These are phyloP conservation scores for Colletotrichum godetiae DNA, from an alignment of 2,329 filamentous ascomycete genomes.

Conservation along the genomic window DNA sequence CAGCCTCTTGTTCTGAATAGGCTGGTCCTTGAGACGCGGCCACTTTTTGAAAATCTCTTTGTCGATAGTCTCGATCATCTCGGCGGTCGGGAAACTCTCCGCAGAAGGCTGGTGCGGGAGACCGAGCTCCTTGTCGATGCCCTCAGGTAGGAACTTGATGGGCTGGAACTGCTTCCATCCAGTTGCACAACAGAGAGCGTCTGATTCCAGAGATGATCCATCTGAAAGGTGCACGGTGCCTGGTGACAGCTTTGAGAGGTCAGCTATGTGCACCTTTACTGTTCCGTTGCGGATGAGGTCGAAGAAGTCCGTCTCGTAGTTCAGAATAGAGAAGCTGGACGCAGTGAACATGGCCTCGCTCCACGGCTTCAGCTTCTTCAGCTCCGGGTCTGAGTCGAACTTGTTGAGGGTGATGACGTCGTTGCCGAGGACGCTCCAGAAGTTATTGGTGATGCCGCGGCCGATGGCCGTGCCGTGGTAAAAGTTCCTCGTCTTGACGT, in stretches of 20 bases:
- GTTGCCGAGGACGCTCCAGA: conserved; percentile 67
- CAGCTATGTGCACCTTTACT: conserved; percentile 63
- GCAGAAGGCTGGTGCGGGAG: conserved; percentile 52
- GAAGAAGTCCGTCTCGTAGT: conserved; percentile 68
- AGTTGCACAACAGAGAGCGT: conserved; percentile 66
- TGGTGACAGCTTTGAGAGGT: conserved; percentile 58
- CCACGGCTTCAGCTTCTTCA: conserved; percentile 65
- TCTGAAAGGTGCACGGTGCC: conserved; percentile 62
- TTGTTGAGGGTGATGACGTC: conserved; percentile 66
- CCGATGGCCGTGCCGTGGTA: conserved; percentile 69
- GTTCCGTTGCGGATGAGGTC: conserved; percentile 64
- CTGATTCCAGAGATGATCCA: conserved; percentile 57
- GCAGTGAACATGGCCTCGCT: conserved; percentile 63
- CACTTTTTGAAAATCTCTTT: conserved; percentile 27
- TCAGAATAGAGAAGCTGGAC: conserved; percentile 68
- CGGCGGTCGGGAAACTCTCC: conserved; percentile 25
- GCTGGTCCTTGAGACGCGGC: conserved; percentile 28
- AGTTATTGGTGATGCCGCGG: conserved; percentile 63
- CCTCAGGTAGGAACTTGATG: conserved; percentile 62
- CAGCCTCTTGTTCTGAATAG: conserved; percentile 28
- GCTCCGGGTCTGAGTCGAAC: conserved; percentile 65
- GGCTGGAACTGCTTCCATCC: conserved; percentile 68
- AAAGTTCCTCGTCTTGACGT: conserved; percentile 62
- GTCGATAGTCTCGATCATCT: conserved; percentile 23
- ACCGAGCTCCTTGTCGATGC: conserved; percentile 59